Evolutionary conservation across 2,329 filamentous ascomycete species (phyloP).

Genomic region (Dothiorella sarmentorum): DNA sequence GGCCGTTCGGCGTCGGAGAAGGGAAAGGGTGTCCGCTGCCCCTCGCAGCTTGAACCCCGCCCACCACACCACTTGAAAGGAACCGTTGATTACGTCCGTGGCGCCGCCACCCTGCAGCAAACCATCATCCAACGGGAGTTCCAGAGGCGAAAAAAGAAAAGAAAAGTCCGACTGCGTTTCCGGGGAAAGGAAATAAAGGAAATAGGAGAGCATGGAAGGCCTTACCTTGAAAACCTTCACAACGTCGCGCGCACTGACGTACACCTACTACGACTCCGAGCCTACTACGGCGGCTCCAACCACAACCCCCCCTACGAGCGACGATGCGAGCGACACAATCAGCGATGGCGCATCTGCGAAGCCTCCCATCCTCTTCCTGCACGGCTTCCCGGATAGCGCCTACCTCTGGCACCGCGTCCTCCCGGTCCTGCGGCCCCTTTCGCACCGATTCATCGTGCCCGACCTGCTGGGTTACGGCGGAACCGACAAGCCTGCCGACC

Average conservation of each 20-base stretch:
- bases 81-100: constrained; percentile 4
- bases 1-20: not conserved
- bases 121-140: not conserved
- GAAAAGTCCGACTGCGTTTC: not conserved
- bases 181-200: not conserved
- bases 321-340: not conserved
- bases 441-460: constrained; percentile 37
- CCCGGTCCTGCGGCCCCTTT: constrained; percentile 35
- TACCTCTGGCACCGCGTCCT: constrained; percentile 43
- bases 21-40: not conserved
- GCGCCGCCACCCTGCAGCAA: not conserved
- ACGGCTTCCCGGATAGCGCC: constrained; percentile 49
- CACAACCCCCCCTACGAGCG: not conserved
- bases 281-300: not conserved
- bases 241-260: constrained; percentile 18
- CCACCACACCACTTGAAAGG: not conserved
- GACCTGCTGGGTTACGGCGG: constrained; percentile 36
- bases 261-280: constrained; percentile 18
- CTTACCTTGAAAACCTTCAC: constrained; percentile 19
- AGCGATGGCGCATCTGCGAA: not conserved
- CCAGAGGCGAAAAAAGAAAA: not conserved
- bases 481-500: constrained; percentile 25
- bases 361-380: constrained; percentile 34
- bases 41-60: not conserved
- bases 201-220: constrained; percentile 9